phyloP scores from a whole-genome alignment of 306 rosid species.

The Fagus crenata region DNA sequence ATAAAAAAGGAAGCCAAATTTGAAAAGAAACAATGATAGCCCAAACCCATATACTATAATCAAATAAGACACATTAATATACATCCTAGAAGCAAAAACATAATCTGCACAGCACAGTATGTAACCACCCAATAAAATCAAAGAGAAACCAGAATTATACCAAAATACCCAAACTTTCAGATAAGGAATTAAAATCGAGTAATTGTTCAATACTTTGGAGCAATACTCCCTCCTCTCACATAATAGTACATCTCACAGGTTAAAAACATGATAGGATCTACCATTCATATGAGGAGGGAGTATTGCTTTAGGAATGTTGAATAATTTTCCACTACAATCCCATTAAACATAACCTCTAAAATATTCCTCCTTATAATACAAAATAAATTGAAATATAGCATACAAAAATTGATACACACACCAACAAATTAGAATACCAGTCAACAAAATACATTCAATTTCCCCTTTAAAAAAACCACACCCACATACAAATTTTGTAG shows the following conservation, averaged over 20 bases:
- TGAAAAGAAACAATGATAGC: background rate
- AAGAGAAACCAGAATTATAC: conserved; percentile 7
- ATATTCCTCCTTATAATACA: background rate
- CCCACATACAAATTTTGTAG: background rate
- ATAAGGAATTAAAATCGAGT: too few species aligned
- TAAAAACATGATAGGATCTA: too few species aligned
- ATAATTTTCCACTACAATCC: background rate
- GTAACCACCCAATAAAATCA: conserved; percentile 2
- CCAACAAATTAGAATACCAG: background rate
- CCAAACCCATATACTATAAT: conserved; percentile 6
- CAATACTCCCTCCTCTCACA: too few species aligned
- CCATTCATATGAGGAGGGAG: too few species aligned
- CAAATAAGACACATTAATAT: conserved; percentile 13
- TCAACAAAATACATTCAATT: background rate
- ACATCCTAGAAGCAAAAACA: background rate
- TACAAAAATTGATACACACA: background rate
- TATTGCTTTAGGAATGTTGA: too few species aligned
- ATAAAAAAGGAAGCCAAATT: conserved; percentile 4
- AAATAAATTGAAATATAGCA: background rate
- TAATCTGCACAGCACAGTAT: background rate
- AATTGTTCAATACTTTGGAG: too few species aligned
- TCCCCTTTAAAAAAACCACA: background rate
- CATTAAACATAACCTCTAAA: background rate
- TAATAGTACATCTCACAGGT: too few species aligned
- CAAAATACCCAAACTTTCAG: conserved; percentile 3